Percentiles rank a stretch among this genome's conserved stretches.
Conservation (phyloP, 83 land plant species). For the Picea mariana region DNA sequence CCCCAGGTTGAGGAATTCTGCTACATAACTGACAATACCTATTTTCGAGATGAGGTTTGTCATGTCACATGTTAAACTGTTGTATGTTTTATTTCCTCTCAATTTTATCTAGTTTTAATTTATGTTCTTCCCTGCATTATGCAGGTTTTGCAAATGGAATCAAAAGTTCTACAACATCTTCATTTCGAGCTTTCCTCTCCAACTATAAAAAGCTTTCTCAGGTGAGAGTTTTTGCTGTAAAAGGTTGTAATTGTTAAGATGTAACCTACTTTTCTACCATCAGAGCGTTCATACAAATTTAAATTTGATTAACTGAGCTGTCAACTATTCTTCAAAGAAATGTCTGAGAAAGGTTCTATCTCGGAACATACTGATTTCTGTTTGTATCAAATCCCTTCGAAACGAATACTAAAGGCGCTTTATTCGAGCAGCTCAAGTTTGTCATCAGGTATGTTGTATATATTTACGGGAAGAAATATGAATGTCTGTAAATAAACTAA, state of each 20-base stretch:
- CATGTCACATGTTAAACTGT: neutral
- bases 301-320: neutral
- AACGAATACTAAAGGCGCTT: slow-evolving; percentile 50
- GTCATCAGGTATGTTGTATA: slow-evolving; percentile 49
- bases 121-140: neutral
- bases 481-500: neutral
- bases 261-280: too few species aligned
- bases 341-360: neutral
- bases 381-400: neutral
- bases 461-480: neutral
- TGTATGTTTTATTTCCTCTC: neutral
- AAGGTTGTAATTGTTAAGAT: neutral
- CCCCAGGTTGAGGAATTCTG: slow-evolving; percentile 99
- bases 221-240: slow-evolving; percentile 32
- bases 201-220: slow-evolving; percentile 82
- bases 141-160: slow-evolving; percentile 95
- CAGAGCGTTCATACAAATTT: neutral
- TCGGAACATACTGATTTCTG: neutral
- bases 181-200: slow-evolving; percentile 92
- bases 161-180: slow-evolving; percentile 72
- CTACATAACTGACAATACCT: slow-evolving; percentile 95
- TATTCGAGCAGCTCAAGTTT: slow-evolving; percentile 85
- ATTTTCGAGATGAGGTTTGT: slow-evolving; percentile 82
- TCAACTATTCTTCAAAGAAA: neutral
- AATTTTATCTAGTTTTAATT: neutral